A percentile compares a stretch with the other conserved stretches of the same genome.
phyloP scores from a whole-genome alignment of 768 basidiomycete species.

The Trametes gibbosa region DNA sequence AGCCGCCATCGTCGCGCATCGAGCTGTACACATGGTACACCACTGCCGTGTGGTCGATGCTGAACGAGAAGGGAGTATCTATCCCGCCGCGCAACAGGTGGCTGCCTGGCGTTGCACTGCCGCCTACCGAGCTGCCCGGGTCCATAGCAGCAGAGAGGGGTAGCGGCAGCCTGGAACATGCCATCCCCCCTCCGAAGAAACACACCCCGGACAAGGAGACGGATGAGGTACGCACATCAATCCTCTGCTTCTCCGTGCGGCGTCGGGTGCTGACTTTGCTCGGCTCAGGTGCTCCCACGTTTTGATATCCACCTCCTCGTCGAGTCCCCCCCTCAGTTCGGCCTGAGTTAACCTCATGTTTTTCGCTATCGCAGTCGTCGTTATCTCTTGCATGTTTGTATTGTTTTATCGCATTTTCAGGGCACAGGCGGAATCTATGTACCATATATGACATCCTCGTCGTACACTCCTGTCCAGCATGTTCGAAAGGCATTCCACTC shows the following conservation, averaged over 20 bases:
- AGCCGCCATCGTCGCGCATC: slow-evolving; percentile 54
- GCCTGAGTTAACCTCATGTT: neutral
- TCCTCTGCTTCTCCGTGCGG: neutral
- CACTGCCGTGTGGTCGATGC: slow-evolving; percentile 53
- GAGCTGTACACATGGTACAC: slow-evolving; percentile 69
- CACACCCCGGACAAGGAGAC: slow-evolving; percentile 34
- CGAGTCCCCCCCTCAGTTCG: neutral
- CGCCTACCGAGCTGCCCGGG: slow-evolving; percentile 26
- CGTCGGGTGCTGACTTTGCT: neutral
- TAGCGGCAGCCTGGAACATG: slow-evolving; percentile 2
- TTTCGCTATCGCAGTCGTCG: neutral
- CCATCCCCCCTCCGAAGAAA: slow-evolving; percentile 23
- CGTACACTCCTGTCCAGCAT: neutral
- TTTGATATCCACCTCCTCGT: slow-evolving; percentile 44
- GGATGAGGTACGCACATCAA: slow-evolving; percentile 34
- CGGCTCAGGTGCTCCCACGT: slow-evolving; percentile 40
- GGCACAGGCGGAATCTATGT: slow-evolving; percentile 1
- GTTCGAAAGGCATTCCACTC: neutral
- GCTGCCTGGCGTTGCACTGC: slow-evolving; percentile 45
- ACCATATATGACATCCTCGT: neutral
- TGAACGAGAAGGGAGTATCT: slow-evolving; percentile 50
- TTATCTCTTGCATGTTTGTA: neutral
- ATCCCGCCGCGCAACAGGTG: slow-evolving; percentile 36
- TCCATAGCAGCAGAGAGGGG: neutral
- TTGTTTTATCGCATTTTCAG: neutral